phyloP scores from a whole-genome alignment of 441 rosid genomes.

The Populus hybrid region DNA sequence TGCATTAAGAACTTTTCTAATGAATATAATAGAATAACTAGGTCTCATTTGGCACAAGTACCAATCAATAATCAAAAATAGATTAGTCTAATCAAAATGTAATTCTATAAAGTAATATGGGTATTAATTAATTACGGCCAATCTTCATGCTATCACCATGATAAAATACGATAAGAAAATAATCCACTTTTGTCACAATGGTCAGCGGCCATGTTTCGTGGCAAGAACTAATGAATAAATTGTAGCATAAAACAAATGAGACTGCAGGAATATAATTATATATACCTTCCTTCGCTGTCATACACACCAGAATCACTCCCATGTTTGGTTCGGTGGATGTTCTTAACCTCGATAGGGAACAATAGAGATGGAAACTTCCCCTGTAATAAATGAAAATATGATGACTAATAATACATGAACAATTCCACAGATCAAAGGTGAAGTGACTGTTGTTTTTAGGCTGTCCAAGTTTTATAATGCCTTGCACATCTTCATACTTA shows the following conservation, averaged over 20 bases:
- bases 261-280: not conserved
- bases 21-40: not conserved
- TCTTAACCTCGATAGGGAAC: constrained; percentile 69
- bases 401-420: not conserved
- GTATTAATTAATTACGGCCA: too few species aligned
- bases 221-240: not conserved
- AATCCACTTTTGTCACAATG: not conserved
- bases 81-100: too few species aligned
- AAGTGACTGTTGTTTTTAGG: not conserved
- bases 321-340: constrained; percentile 61
- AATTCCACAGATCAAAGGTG: not conserved
- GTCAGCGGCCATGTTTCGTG: not conserved
- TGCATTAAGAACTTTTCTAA: not conserved
- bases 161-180: not conserved
- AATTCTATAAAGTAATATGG: too few species aligned
- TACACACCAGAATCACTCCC: constrained; percentile 83
- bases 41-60: too few species aligned
- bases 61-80: too few species aligned
- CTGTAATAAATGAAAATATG: constrained; percentile 24
- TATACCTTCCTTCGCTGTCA: constrained; percentile 74
- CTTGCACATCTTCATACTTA: not conserved
- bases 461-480: too few species aligned
- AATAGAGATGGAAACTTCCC: constrained; percentile 51
- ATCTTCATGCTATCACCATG: too few species aligned
- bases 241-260: not conserved